Conservation (phyloP, 225 moss, liverwort and hornwort species). For the Polytrichum formosum region DNA sequence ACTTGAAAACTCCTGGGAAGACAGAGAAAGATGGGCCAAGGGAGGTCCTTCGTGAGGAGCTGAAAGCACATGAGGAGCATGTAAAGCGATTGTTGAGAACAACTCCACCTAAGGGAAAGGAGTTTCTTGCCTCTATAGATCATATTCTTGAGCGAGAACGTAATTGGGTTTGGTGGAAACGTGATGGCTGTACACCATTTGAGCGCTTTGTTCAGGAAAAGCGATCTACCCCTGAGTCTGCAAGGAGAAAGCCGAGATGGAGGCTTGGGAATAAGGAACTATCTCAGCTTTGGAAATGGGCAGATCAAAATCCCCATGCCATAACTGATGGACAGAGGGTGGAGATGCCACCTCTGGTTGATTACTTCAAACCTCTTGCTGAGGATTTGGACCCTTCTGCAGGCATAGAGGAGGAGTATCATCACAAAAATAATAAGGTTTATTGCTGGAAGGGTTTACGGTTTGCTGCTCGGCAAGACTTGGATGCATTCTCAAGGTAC, state of each 20-base stretch:
- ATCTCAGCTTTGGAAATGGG: constrained; percentile 96
- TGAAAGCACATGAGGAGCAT: constrained; percentile 85
- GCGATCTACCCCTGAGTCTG: constrained; percentile 19
- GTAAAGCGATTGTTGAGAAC: constrained; percentile 86
- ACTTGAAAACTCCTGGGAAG: constrained; percentile 92
- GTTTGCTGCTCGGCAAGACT: constrained; percentile 91
- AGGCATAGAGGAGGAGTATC: constrained; percentile 93
- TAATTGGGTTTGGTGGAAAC: constrained; percentile 99
- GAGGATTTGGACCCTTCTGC: constrained; percentile 98
- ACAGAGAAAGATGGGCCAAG: constrained; percentile 92
- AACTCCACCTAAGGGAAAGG: constrained; percentile 89
- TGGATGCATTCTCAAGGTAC: constrained; percentile 91
- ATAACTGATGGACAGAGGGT: constrained; percentile 75
- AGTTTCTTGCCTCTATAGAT: constrained; percentile 84
- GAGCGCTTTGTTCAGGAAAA: constrained; percentile 60
- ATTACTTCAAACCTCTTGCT: constrained; percentile 88
- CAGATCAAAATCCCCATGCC: constrained; percentile 85
- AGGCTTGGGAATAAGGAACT: constrained; percentile 95
- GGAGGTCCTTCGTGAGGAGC: constrained; percentile 85
- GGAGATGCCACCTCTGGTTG: constrained; percentile 77
- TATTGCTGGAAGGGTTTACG: constrained; percentile 99
- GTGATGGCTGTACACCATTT: constrained; percentile 95
- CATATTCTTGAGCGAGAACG: constrained; percentile 94
- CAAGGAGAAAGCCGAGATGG: constrained; percentile 66
- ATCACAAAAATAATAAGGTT: constrained; percentile 90